phyloP scores from a whole-genome alignment of 2,329 filamentous ascomycete genomes.

The Westerdykella sp. region DNA sequence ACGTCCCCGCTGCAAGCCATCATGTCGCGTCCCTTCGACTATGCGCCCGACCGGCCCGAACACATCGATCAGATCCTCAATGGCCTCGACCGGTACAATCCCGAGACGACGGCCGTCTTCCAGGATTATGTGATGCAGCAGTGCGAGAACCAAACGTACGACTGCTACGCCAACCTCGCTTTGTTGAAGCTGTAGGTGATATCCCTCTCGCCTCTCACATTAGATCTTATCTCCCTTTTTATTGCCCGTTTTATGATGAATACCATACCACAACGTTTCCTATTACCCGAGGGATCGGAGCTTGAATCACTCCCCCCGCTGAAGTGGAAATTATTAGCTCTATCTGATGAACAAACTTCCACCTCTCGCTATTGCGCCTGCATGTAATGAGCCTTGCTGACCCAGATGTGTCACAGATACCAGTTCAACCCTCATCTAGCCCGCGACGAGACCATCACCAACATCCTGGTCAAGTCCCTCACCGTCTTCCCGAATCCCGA shows the following conservation, averaged over 20 bases:
- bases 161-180: slow-evolving; percentile 94
- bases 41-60: slow-evolving; percentile 84
- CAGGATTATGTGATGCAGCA: slow-evolving; percentile 93
- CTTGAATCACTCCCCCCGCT: slow-evolving; percentile 54
- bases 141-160: slow-evolving; percentile 90
- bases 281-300: slow-evolving; percentile 81
- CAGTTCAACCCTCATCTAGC: slow-evolving; percentile 99
- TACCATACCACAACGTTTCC: slow-evolving; percentile 77
- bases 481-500: slow-evolving; percentile 95
- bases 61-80: slow-evolving; percentile 92
- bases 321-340: slow-evolving; percentile 67
- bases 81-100: slow-evolving; percentile 97
- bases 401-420: slow-evolving; percentile 57
- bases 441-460: slow-evolving; percentile 95
- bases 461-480: slow-evolving; percentile 96
- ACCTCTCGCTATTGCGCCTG: slow-evolving; percentile 1
- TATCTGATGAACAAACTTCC: slow-evolving; percentile 54
- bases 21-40: slow-evolving; percentile 63
- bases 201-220: slow-evolving; percentile 12
- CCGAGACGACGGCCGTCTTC: slow-evolving; percentile 86
- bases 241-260: slow-evolving; percentile 59
- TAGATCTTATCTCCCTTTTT: slow-evolving; percentile 6
- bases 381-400: slow-evolving; percentile 1
- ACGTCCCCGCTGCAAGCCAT: slow-evolving; percentile 20
- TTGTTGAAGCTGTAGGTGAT: slow-evolving; percentile 88